Evolutionary conservation across 2,329 filamentous ascomycete species (phyloP), one percentile per base, ranked within the genome.

Genomic region (Dothistroma pini): DNA sequence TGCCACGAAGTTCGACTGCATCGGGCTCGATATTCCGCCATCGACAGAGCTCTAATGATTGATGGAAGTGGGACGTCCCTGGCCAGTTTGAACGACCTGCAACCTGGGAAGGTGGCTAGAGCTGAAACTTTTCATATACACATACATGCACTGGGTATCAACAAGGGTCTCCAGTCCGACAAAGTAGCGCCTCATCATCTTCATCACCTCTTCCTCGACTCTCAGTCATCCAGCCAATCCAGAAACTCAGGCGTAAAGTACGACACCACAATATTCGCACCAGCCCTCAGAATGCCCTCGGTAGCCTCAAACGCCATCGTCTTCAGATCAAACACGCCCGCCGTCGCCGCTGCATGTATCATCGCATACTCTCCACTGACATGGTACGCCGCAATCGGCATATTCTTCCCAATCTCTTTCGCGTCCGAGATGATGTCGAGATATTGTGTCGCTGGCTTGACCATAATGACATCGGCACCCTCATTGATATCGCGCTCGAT

Each of bases 391-490:
- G 95, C 93, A 38, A 99, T 84, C 1, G 95, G 95, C 76, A 97
- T 83, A 75, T 97, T 92, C 74, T 88, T 89, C 61, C 91, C 93
- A 57, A 97, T 84, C 57, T 97, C 92, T 81, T 96, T 97, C 57
- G 95, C 95, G 73, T 99, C 95, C 68, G 90, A 91, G 75, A 99
- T 97, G 71, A 99, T 96, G 77, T 99, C 95, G 51, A 99, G 84
- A 75, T 96, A 99, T 76, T 93, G 91, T 70, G 90, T 90, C 10
- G 95, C 95, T 1, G 95, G 95, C 83, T 99, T 99, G 64, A 99
- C 95, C 93, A 99, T 97, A 78, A 99, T 96, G 69, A 97, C 91
- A 72, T 99, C 95, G 21, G 95, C 95, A 29, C 95, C 95, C 78
- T 99, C 95, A 66, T 83, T 84, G 68, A 99, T 93, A 74, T 99